These are phyloP conservation scores for Angomonas deanei DNA, from an alignment of 208 protist species.

Conservation along the genomic window DNA sequence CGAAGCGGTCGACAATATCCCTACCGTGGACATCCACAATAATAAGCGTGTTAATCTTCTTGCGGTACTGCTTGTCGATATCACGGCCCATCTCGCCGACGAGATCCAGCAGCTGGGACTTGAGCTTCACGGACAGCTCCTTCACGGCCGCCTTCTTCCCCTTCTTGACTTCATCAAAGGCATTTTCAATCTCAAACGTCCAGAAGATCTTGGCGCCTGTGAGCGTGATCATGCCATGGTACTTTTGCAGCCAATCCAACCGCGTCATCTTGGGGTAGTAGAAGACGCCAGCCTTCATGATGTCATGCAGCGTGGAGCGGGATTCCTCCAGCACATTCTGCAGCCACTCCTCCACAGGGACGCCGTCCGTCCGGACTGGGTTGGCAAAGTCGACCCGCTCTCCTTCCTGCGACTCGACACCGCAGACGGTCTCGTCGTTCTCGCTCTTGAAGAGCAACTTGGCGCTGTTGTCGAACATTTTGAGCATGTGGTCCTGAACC, in stretches of 20 bases:
- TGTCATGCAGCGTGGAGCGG: constrained; percentile 86
- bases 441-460: constrained; percentile 93
- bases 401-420: constrained; percentile 95
- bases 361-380: constrained; percentile 84
- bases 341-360: constrained; percentile 97
- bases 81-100: constrained; percentile 94
- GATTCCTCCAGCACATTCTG: constrained; percentile 95
- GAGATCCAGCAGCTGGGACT: constrained; percentile 93
- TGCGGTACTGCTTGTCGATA: constrained; percentile 89
- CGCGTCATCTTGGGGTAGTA: constrained; percentile 94
- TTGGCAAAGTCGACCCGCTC: constrained; percentile 92
- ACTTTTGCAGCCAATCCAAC: constrained; percentile 94
- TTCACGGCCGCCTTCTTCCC: constrained; percentile 97
- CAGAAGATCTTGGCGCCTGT: constrained; percentile 98
- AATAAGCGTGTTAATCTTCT: constrained; percentile 99
- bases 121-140: constrained; percentile 87
- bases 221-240: constrained; percentile 95
- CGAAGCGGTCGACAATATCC: constrained; percentile 98
- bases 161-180: constrained; percentile 89
- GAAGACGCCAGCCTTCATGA: constrained; percentile 97
- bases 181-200: constrained; percentile 98
- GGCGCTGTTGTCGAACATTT: constrained; percentile 98
- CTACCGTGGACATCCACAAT: constrained; percentile 99
- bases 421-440: constrained; percentile 88
- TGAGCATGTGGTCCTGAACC: constrained; percentile 98